Evolutionary conservation across 2,329 filamentous ascomycete species (phyloP).

Genomic region (Alternaria triticimaculans): DNA sequence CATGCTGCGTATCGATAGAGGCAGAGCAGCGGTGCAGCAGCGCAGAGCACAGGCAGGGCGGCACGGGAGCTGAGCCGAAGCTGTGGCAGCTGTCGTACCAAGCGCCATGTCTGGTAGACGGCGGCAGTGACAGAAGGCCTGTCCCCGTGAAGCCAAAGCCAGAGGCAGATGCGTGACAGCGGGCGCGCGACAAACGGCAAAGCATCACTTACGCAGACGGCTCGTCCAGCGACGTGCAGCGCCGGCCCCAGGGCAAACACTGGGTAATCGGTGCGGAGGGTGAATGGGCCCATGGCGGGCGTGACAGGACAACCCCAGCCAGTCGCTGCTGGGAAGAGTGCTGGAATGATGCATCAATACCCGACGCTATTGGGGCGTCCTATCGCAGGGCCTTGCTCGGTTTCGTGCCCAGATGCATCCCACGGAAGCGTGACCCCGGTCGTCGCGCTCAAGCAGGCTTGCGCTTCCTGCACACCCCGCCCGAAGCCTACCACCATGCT

Average conservation of each 20-base stretch:
- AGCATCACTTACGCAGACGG: constrained; percentile 27
- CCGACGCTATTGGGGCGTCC: constrained; percentile 44
- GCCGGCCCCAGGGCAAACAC: constrained; percentile 27
- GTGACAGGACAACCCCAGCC: constrained; percentile 28
- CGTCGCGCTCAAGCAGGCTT: constrained; percentile 12
- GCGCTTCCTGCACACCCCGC: constrained; percentile 19
- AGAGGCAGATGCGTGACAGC: constrained; percentile 12
- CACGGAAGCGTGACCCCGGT: constrained; percentile 22
- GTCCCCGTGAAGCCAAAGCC: constrained; percentile 8
- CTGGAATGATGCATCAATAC: constrained; percentile 41
- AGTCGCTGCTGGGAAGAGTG: constrained; percentile 25
- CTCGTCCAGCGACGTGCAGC: constrained; percentile 10
- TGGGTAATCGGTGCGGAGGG: constrained; percentile 13
- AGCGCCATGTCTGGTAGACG: constrained; percentile 6
- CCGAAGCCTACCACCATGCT: constrained; percentile 14
- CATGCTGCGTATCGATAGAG: constrained; percentile 25
- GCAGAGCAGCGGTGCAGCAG: constrained; percentile 6
- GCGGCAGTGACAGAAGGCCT: neutral
- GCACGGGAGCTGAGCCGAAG: constrained; percentile 26
- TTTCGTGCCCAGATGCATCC: constrained; percentile 33
- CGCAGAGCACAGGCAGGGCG: constrained; percentile 11
- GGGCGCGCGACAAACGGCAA: constrained; percentile 24
- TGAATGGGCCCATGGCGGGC: constrained; percentile 22
- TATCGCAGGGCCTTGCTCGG: constrained; percentile 29
- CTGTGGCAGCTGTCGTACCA: constrained; percentile 33